These are phyloP conservation scores for Quercus suber DNA, from an alignment of 306 rosid species.

Conservation along the genomic window DNA sequence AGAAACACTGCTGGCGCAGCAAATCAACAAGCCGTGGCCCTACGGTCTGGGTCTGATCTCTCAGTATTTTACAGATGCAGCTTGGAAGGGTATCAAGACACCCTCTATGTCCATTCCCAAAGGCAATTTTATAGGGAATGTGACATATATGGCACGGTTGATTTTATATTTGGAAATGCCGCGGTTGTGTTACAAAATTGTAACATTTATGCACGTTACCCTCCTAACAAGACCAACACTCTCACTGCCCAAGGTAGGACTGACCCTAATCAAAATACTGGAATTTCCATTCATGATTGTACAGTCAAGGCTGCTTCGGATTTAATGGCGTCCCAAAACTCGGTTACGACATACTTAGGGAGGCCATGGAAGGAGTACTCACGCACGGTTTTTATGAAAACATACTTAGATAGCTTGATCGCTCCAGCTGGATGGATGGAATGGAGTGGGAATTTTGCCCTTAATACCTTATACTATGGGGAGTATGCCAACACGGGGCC, in stretches of 20 bases:
- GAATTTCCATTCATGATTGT: slow-evolving; percentile 59
- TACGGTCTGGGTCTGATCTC: slow-evolving; percentile 76
- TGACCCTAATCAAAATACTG: slow-evolving; percentile 74
- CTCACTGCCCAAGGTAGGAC: slow-evolving; percentile 69
- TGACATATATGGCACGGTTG: slow-evolving; percentile 78
- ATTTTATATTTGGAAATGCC: slow-evolving; percentile 78
- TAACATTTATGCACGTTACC: slow-evolving; percentile 56
- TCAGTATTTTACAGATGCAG: slow-evolving; percentile 69
- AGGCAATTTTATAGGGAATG: slow-evolving; percentile 77
- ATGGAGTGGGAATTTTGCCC: slow-evolving; percentile 69
- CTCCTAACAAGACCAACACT: slow-evolving; percentile 58
- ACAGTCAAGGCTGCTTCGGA: slow-evolving; percentile 44
- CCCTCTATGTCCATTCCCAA: slow-evolving; percentile 62
- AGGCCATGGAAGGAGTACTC: slow-evolving; percentile 74
- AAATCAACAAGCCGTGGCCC: slow-evolving; percentile 80
- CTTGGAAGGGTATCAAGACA: slow-evolving; percentile 82
- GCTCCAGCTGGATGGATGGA: slow-evolving; percentile 68
- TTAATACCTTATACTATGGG: slow-evolving; percentile 58
- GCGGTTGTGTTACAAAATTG: slow-evolving; percentile 71
- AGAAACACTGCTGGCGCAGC: slow-evolving; percentile 77
- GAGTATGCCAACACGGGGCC: slow-evolving; percentile 67
- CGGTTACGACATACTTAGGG: slow-evolving; percentile 48
- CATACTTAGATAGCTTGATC: slow-evolving; percentile 51
- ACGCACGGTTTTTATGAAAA: slow-evolving; percentile 61
- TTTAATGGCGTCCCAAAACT: slow-evolving; percentile 17